Base-by-base conservation (phyloP, 495 filamentous ascomycete genomes). In the Xylaria curta region DNA sequence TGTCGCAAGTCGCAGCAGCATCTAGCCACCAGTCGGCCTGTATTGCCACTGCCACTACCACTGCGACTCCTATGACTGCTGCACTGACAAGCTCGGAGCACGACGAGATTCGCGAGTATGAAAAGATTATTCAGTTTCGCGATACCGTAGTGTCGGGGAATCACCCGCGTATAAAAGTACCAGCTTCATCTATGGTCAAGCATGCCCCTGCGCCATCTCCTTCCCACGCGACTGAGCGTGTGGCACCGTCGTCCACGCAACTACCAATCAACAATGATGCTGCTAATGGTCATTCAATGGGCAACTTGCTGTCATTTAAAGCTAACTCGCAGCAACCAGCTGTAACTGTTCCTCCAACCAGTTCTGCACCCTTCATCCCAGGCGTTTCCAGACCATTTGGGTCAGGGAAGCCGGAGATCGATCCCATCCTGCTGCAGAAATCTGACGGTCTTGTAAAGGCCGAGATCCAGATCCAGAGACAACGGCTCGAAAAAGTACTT, bases 401-500 rank as follows among this genome's bases (percentile, higher is more conserved):
- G 46, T 69, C 81, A 53, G 77, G 53, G 42, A 71, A 71, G 42
- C 69, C 69, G 1, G 51, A 66, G 53, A 92, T 95, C 75, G 89
- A 94, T 79, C 93, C 93, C 40, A 89, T 97, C 33, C 86, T 97
- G 73, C 82, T 95, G 80, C 89, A 91, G 66, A 97, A 97, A 79
- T 94, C 94, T 60, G 92, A 94, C 76, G 90, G 92, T 75, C 82
- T 95, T 59, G 89, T 94, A 66, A 91, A 90, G 79, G 94, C 93
- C 75, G 94, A 97, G 80, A 86, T 93, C 72, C 89, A 92, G 73
- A 78, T 95, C 67, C 92, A 93, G 78, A 89, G 97, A 59, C 89
- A 94, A 78, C 89, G 91, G 60, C 80, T 98, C 76, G 96, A 99
- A 78, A 88, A 89, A 68, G 82, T 83, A 21, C 84, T 99, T 73